Evolutionary conservation across 1,284 basidiomycete genomes (phyloP).

Genomic region (Pyrrhoderma noxium): DNA sequence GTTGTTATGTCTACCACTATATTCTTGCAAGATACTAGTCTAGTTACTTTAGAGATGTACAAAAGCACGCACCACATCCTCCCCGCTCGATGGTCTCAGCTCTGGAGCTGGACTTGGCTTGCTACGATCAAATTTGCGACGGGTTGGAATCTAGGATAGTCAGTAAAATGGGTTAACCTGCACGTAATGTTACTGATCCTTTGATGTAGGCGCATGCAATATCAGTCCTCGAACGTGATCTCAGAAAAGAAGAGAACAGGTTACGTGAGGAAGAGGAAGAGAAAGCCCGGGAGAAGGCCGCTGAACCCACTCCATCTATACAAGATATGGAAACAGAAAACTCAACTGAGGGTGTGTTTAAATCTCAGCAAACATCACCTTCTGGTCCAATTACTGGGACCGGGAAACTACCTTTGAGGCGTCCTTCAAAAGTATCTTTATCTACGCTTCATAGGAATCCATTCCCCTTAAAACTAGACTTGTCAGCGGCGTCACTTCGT

Average conservation of each 20-base stretch:
- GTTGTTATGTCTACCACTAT: constrained; percentile 21
- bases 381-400: constrained; percentile 19
- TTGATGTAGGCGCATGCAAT: constrained; percentile 54
- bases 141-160: constrained; percentile 64
- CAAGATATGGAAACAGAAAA: constrained; percentile 13
- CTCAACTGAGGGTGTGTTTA: background rate
- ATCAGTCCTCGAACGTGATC: constrained; percentile 58
- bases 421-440: constrained; percentile 67
- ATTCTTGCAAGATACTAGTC: background rate
- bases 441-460: constrained; percentile 66
- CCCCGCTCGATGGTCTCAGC: constrained; percentile 54
- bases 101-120: constrained; percentile 64
- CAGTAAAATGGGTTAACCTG: constrained; percentile 23
- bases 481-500: constrained; percentile 57
- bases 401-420: constrained; percentile 30
- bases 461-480: constrained; percentile 64
- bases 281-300: constrained; percentile 27
- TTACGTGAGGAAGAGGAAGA: constrained; percentile 36
- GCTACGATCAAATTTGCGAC: constrained; percentile 72
- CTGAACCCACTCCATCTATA: constrained; percentile 25
- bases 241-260: constrained; percentile 51
- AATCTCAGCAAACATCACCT: constrained; percentile 4
- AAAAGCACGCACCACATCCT: constrained; percentile 52
- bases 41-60: constrained; percentile 39
- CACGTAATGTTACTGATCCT: background rate